phyloP scores from a whole-genome alignment of 2,329 filamentous ascomycete genomes.

The Paracamarosporium sp. region DNA sequence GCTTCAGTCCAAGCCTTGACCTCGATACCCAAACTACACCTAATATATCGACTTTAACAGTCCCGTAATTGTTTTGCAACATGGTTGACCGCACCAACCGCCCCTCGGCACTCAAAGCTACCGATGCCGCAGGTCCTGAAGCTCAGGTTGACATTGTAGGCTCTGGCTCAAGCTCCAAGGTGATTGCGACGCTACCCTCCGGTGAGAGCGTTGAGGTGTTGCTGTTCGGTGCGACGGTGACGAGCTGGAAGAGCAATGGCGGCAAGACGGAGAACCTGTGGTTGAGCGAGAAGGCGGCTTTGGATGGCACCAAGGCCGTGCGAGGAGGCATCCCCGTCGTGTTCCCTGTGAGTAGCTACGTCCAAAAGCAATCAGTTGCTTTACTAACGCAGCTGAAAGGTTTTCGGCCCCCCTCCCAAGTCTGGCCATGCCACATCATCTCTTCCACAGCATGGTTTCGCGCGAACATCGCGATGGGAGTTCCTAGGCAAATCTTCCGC shows the following conservation, averaged over 20 bases:
- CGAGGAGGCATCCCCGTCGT: conserved; percentile 91
- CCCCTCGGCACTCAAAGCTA: conserved; percentile 68
- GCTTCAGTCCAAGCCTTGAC: background rate
- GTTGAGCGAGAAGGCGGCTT: conserved; percentile 77
- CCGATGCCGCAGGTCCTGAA: conserved; percentile 66
- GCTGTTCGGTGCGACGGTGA: conserved; percentile 90
- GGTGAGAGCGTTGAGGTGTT: conserved; percentile 87
- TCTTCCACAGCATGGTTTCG: conserved; percentile 94
- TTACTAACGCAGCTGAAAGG: conserved; percentile 55
- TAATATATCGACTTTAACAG: background rate
- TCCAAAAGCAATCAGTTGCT: background rate
- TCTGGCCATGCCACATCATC: conserved; percentile 77
- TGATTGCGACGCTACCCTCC: conserved; percentile 81
- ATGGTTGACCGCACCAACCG: conserved; percentile 89
- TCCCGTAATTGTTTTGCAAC: conserved; percentile 13
- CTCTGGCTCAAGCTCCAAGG: conserved; percentile 71
- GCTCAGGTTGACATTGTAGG: conserved; percentile 81
- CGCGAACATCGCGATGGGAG: conserved; percentile 88
- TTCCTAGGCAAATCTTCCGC: conserved; percentile 87
- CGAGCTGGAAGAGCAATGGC: conserved; percentile 86
- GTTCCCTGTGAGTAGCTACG: conserved; percentile 73
- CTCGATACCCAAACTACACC: background rate
- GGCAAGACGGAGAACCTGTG: conserved; percentile 82
- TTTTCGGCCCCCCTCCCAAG: conserved; percentile 80
- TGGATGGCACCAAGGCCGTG: conserved; percentile 89